Evolutionary conservation across 352 stramenopile genomes (phyloP), one percentile per base, ranked within the genome.

Genomic region (Phytophthora crassamura): DNA sequence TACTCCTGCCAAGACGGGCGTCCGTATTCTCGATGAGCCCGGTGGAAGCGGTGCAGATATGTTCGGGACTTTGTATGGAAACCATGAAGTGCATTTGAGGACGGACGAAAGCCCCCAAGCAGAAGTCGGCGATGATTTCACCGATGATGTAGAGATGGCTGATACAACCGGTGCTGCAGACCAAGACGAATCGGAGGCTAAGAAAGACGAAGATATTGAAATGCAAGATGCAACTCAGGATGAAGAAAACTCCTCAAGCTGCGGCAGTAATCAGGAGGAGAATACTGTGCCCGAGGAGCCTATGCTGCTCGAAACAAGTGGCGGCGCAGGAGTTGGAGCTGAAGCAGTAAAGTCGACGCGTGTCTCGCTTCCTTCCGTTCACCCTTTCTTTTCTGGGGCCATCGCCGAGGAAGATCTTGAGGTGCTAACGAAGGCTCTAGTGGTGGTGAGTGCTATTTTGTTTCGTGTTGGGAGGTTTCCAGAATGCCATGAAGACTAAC

Each of bases 11-110:
- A 67, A 55, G 60, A 64, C 63, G 34, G 33, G 39, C 34, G 45
- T 84, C 30, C 76, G 76, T 35, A 60, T 84, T 41, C 46, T 79
- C 42, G 69, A 76, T 20, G 64, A 81, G 60, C 66, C 77, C 46
- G 72, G 74, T 36, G 75, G 75, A 60, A 69, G 66, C n/a, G 69
- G 72, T 5, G 41, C 50, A 18, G 45, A 49, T 12, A 60, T 68
- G 14, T 79, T 75, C n/a, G 49, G 35, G 4, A 61, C 51, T 46
- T 57, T 85, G 28, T 85, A 86, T 18, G 54, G 57, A 9, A 9
- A 22, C 15, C 36, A 51, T 41, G 16, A 43, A 30, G 16, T 16
- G 1, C 18, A 16, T 39, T 15, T 5, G 5, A 54, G 20, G 3
- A 16, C 4, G 10, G 28, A 25, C 35, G 36, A 65, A 48, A 50